Conservation (phyloP, 371 early-diverging fungal species). For the Syncephalis fuscata region DNA sequence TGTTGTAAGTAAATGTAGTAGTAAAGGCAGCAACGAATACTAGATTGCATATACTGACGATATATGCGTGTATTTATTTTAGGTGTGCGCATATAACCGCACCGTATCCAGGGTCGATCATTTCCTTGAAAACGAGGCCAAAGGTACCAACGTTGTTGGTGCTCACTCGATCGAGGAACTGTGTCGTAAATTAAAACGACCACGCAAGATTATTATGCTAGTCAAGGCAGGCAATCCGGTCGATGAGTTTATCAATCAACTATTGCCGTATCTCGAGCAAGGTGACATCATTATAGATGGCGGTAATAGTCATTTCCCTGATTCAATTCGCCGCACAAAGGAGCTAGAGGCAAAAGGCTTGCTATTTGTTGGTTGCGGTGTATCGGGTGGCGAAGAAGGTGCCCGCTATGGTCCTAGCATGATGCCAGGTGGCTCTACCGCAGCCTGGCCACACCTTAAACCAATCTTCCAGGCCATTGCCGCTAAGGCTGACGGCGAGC, state of each 20-base stretch:
- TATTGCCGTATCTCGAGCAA: slow-evolving; percentile 65
- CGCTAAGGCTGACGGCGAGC: slow-evolving; percentile 71
- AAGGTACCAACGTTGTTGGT: slow-evolving; percentile 90
- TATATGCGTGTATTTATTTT: too few species aligned
- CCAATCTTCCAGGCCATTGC: slow-evolving; percentile 91
- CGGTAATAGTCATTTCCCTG: slow-evolving; percentile 98
- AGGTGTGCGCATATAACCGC: slow-evolving; percentile 90
- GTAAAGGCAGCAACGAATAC: too few species aligned
- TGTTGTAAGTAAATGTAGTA: slow-evolving; percentile 11
- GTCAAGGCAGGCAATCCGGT: slow-evolving; percentile 96
- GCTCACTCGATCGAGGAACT: slow-evolving; percentile 89
- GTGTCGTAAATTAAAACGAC: slow-evolving; percentile 79
- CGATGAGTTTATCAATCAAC: slow-evolving; percentile 85
- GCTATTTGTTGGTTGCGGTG: slow-evolving; percentile 95
- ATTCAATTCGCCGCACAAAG: slow-evolving; percentile 82
- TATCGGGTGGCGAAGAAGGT: slow-evolving; percentile 99
- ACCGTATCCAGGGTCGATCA: slow-evolving; percentile 88
- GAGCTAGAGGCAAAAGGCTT: slow-evolving; percentile 77
- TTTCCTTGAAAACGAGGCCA: slow-evolving; percentile 90
- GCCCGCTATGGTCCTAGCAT: slow-evolving; percentile 96
- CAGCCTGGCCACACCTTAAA: slow-evolving; percentile 86
- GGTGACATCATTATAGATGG: slow-evolving; percentile 98
- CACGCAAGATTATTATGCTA: slow-evolving; percentile 92
- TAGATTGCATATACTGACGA: too few species aligned
- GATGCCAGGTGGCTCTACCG: slow-evolving; percentile 96